Conservation (phyloP, 768 basidiomycete species). For the Auricularia sp. region DNA sequence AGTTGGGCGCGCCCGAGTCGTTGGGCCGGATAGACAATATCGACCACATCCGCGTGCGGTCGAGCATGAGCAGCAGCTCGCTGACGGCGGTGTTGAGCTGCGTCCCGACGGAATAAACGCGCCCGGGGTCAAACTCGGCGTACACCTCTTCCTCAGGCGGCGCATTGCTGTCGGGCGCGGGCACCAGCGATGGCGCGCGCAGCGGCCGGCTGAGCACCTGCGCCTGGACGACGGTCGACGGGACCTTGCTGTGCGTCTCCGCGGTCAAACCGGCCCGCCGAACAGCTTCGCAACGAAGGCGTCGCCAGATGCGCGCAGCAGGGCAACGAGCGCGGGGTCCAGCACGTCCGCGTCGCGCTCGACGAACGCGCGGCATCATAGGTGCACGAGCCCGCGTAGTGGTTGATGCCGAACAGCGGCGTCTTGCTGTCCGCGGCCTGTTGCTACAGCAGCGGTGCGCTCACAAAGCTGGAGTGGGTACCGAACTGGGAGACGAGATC, state of each 20-base stretch:
- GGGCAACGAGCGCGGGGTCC: constrained; percentile 71
- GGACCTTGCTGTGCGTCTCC: constrained; percentile 71
- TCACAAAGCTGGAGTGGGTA: constrained; percentile 65
- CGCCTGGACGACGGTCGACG: constrained; percentile 64
- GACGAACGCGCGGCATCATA: constrained; percentile 66
- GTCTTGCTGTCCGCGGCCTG: neutral
- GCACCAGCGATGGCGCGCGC: constrained; percentile 52
- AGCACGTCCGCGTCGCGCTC: constrained; percentile 68
- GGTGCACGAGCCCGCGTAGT: constrained; percentile 63
- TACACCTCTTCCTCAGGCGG: neutral
- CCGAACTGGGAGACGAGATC: constrained; percentile 61
- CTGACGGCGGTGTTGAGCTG: constrained; percentile 73
- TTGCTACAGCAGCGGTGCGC: constrained; percentile 20
- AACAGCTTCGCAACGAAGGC: constrained; percentile 72
- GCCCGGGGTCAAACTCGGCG: constrained; percentile 37
- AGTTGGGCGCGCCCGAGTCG: constrained; percentile 77
- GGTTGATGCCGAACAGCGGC: constrained; percentile 69
- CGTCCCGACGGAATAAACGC: constrained; percentile 71
- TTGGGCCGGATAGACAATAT: constrained; percentile 80
- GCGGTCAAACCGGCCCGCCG: constrained; percentile 71
- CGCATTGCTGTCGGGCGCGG: constrained; percentile 8
- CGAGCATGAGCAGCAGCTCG: constrained; percentile 37
- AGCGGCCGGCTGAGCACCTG: constrained; percentile 45
- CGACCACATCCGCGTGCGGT: constrained; percentile 59
- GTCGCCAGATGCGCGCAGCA: constrained; percentile 63